Conservation (phyloP, 306 rosid genomes). For the Rosa chinensis region DNA sequence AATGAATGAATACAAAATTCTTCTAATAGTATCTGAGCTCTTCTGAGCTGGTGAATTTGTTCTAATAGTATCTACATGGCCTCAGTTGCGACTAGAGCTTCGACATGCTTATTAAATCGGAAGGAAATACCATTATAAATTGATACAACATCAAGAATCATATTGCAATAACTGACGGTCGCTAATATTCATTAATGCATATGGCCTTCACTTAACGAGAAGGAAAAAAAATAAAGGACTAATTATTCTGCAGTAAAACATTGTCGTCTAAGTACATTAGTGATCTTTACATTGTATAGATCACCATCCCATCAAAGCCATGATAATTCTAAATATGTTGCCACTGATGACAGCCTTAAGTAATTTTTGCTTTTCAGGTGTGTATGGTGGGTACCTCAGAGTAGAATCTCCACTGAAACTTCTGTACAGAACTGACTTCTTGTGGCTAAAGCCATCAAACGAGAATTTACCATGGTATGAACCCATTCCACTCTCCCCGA, state of each 20-base stretch:
- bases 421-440: slow-evolving; percentile 72
- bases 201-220: too few species aligned
- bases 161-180: background rate
- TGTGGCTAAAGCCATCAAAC: slow-evolving; percentile 77
- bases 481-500: slow-evolving; percentile 93
- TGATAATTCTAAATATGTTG: slow-evolving; percentile 39
- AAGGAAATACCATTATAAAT: too few species aligned
- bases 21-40: background rate
- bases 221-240: too few species aligned
- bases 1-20: background rate
- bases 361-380: slow-evolving; percentile 54
- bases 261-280: too few species aligned
- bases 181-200: too few species aligned
- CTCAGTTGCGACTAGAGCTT: too few species aligned
- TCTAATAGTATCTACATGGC: background rate
- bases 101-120: too few species aligned
- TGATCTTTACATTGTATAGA: background rate
- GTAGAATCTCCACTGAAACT: slow-evolving; percentile 55
- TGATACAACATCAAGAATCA: background rate
- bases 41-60: background rate
- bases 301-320: slow-evolving; percentile 44
- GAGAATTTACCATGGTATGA: slow-evolving; percentile 80
- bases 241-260: background rate
- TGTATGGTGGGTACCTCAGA: slow-evolving; percentile 73
- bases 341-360: slow-evolving; percentile 57